These are phyloP conservation scores for Plasmopara muralis DNA, from an alignment of 352 stramenopile genomes.

Conservation along the genomic window DNA sequence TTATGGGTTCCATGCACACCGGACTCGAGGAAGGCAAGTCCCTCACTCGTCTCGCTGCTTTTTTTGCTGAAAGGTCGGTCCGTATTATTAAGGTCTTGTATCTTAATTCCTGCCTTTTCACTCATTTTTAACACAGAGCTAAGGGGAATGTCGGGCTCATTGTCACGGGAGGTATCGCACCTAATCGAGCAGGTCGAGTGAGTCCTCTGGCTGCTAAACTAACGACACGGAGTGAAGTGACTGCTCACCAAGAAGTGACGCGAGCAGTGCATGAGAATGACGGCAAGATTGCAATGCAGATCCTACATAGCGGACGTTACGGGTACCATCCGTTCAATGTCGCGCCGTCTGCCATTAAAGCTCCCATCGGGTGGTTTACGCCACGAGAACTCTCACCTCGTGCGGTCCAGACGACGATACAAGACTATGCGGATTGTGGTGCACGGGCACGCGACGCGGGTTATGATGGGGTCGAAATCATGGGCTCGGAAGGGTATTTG, in stretches of 20 bases:
- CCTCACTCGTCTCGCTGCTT: slow-evolving; percentile 85
- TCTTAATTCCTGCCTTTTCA: not conserved
- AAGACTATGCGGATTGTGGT: slow-evolving; percentile 90
- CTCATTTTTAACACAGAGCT: slow-evolving; percentile 35
- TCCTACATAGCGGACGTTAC: slow-evolving; percentile 93
- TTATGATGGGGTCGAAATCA: slow-evolving; percentile 98
- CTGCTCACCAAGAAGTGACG: slow-evolving; percentile 90
- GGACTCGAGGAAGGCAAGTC: slow-evolving; percentile 82
- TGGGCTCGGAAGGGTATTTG: slow-evolving; percentile 97
- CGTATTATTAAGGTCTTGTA: not conserved
- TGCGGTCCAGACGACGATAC: slow-evolving; percentile 88
- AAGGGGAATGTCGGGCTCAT: slow-evolving; percentile 92
- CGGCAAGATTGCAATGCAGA: slow-evolving; percentile 88
- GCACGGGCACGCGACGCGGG: slow-evolving; percentile 83
- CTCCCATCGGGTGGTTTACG: slow-evolving; percentile 91
- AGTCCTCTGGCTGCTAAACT: slow-evolving; percentile 93
- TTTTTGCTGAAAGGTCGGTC: slow-evolving; percentile 87
- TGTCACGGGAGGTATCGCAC: slow-evolving; percentile 90
- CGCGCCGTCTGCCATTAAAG: slow-evolving; percentile 88
- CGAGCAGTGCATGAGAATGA: slow-evolving; percentile 86
- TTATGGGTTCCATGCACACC: slow-evolving; percentile 92
- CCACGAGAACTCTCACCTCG: slow-evolving; percentile 75
- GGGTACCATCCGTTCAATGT: slow-evolving; percentile 95
- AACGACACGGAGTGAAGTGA: slow-evolving; percentile 83
- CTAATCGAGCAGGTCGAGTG: slow-evolving; percentile 91